Evolutionary conservation across 1,284 basidiomycete genomes (phyloP), one percentile per base, ranked within the genome.

Genomic region (Austropuccinia psidii): DNA sequence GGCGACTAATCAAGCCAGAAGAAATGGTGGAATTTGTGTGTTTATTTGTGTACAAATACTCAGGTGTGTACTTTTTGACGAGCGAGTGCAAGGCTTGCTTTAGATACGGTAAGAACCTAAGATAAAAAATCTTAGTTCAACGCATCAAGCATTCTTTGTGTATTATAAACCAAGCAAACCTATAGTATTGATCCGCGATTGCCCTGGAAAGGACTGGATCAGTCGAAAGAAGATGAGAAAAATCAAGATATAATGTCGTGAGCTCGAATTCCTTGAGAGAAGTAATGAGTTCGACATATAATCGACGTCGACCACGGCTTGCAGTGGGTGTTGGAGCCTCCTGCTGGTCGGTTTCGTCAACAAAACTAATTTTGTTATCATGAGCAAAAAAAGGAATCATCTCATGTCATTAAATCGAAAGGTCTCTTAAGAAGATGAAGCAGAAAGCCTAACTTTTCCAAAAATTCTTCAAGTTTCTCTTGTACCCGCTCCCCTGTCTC

Each of bases 231-330:
- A 98, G 85, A 80, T 99, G 94, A 15, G 87, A 86, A 76, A 90
- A 98, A 83, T 98, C 94, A 81, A 98, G 90, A 79, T 96, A 98
- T 78, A 99, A 88, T 0, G 95, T 98, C 1, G 92, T 92, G 66
- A 95, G 85, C 79, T 93, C 89, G 80, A 90, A 93, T 80, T 95
- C 90, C 75, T 90, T 88, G 90, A 98, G 91, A 41, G 88, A 89
- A 79, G 90, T 88, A 78, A 98, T 90, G 82, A 96, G 93, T 74
- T 91, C 88, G 76, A 98, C 85, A 81, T 98, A 97, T 76, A 89
- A 84, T 62, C 88, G 84, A 35, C 85, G 1, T 74, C 74, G 75
- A 75, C 88, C 87, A 4, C 88, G 87, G 7, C 84, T 87, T 27
- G 90, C 91, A 19, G 90, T 92, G 13, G 87, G 80, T 5, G 89